Conservation (phyloP, 2,329 filamentous ascomycete genomes). For the Esteya vermicola region DNA sequence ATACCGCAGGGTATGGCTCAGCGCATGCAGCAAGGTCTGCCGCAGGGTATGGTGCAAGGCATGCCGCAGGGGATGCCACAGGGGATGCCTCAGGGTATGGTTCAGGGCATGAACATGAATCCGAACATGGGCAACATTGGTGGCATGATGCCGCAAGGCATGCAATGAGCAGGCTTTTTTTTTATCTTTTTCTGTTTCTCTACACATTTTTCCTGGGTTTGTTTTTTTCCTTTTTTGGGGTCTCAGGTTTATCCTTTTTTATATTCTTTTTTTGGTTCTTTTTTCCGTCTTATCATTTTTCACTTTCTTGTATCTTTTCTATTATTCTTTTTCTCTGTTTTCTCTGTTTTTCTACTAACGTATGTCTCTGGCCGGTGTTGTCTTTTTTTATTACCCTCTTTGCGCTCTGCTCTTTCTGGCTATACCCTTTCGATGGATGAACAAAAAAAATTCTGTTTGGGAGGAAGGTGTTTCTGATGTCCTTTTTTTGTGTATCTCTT, state of each 20-base stretch:
- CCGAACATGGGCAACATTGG: constrained; percentile 27
- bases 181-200: background rate
- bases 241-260: too few relatives aligned
- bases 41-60: constrained; percentile 5
- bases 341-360: background rate
- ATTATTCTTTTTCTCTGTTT: background rate
- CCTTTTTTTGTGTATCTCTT: too few relatives aligned
- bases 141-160: constrained; percentile 37
- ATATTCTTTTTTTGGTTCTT: background rate
- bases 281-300: background rate
- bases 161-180: background rate
- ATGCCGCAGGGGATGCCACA: constrained; percentile 5
- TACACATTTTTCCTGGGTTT: background rate
- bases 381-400: too few relatives aligned
- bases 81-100: constrained; percentile 6
- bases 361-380: background rate
- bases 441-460: too few relatives aligned
- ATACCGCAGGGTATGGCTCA: constrained; percentile 3
- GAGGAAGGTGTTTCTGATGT: too few relatives aligned
- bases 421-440: too few relatives aligned
- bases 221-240: background rate
- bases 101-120: constrained; percentile 6
- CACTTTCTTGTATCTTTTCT: background rate
- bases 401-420: too few relatives aligned
- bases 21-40: constrained; percentile 1